Base-by-base conservation (phyloP, 192 early-diverging fungal genomes). In the Entomortierella beljakovae region DNA sequence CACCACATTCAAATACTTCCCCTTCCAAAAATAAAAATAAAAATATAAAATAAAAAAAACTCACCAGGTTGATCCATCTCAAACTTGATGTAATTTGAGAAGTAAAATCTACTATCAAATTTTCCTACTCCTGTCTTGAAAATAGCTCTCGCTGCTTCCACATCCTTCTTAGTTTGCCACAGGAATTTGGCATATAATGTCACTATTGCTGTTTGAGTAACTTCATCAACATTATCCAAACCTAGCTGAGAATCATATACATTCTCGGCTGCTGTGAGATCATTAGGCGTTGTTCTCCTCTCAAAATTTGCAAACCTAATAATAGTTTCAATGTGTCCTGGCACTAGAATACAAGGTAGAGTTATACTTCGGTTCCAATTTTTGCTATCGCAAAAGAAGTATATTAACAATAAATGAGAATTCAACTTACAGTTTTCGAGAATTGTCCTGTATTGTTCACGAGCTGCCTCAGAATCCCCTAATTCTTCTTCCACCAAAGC, bases 401-500 rank as follows among this genome's bases (percentile, higher is more conserved):
- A 26, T 20, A 0, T 9, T 29, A 16, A 54, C 43, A 28, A 18
- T 25, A 15, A 68, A 32, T 25, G 16, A 10, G 23, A 15, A 32
- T 16, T 55, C 18, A 20, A 55, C 84, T 57, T 79, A 92, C 91
- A 76, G 11, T 65, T 43, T 26, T 86, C 81, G 31, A 93, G 61
- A n/a, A 89, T 55, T 16, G 68, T 68, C 56, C 82, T 67, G 77
- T 91, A 93, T 33, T 88, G 80, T n/a, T 49, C 54, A 48, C 86
- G 82, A n/a, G 91, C 90, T 28, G 82, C 85, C 22, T 86, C 81
- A 32, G 81, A 81, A 10, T 82, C 60, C 20, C 86, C 88, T 23
- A 84, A 72, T 55, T 90, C 88, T 62, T 93, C 92, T 68, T 91
- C 82, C 34, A 92, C 86, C 15, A 86, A 74, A 6, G 90, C 91